These are phyloP conservation scores for Penicillium griseofulvum DNA, from an alignment of 2,329 filamentous ascomycete species.

Conservation along the genomic window DNA sequence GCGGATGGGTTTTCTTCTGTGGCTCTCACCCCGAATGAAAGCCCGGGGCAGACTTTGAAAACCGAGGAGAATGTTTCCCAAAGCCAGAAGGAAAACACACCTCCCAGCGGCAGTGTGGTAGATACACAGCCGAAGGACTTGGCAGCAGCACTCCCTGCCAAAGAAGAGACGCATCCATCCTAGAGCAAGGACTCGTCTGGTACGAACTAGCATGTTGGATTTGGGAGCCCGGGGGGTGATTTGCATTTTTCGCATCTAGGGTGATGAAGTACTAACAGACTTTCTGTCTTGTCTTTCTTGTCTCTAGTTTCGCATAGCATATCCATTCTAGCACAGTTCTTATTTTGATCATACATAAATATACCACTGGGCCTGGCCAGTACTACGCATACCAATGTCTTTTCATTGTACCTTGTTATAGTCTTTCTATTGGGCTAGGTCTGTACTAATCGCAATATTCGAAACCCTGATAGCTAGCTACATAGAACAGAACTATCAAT, in stretches of 20 bases:
- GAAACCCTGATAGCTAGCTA: not conserved
- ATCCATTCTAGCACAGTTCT: conserved; percentile 1
- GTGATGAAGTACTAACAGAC: not conserved
- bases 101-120: not conserved
- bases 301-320: conserved; percentile 12
- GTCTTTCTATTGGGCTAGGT: not conserved
- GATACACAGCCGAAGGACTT: not conserved
- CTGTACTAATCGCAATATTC: not conserved
- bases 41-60: conserved; percentile 13
- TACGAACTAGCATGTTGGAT: not conserved
- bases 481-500: not conserved
- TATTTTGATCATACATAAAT: conserved; percentile 3
- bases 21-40: conserved; percentile 15
- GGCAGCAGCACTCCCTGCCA: conserved; percentile 1
- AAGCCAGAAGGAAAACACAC: not conserved
- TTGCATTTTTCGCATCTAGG: not conserved
- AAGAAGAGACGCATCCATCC: conserved; percentile 5
- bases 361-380: not conserved
- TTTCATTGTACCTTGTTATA: not conserved
- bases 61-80: not conserved
- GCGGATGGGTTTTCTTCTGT: conserved; percentile 21
- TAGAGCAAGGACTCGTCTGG: conserved; percentile 4
- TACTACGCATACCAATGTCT: not conserved
- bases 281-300: not conserved
- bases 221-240: not conserved